Conservation (phyloP, 1,284 basidiomycete species). For the Puccinia horiana region DNA sequence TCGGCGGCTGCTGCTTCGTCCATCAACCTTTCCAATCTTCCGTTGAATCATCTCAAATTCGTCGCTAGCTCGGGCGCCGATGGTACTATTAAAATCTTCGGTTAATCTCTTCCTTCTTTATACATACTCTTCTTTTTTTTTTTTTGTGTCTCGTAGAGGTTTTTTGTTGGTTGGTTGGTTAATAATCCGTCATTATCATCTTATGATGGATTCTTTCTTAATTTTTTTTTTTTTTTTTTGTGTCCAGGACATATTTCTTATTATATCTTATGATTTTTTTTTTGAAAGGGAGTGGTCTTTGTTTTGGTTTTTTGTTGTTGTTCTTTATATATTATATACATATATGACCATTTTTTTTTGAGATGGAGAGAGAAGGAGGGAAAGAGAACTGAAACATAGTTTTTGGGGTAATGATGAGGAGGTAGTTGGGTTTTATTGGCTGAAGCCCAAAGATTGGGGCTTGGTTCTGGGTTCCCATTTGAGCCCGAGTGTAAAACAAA, state of each 20-base stretch:
- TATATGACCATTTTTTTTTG: too few species aligned
- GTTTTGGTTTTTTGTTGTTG: not conserved
- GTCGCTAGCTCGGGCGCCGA: slow-evolving; percentile 92
- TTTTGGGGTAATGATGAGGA: too few species aligned
- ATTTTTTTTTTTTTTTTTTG: not conserved
- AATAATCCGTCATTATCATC: not conserved
- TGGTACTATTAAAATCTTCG: slow-evolving; percentile 82
- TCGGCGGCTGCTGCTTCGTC: not conserved
- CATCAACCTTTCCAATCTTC: slow-evolving; percentile 59
- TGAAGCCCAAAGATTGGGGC: too few species aligned
- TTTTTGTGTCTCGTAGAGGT: not conserved
- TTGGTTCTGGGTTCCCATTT: too few species aligned
- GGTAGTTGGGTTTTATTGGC: too few species aligned
- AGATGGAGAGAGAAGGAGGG: not conserved
- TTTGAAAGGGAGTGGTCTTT: too few species aligned
- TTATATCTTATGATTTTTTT: too few species aligned
- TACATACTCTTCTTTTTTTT: not conserved
- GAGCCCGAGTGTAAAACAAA: too few species aligned
- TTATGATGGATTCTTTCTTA: not conserved
- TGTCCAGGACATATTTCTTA: too few species aligned
- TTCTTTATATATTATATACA: too few species aligned
- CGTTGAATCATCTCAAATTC: slow-evolving; percentile 67
- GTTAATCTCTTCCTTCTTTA: slow-evolving; percentile 38
- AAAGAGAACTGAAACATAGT: not conserved
- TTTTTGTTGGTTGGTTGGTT: not conserved